Percentiles rank a stretch among this genome's conserved stretches.
Evolutionary conservation across 2,329 filamentous ascomycete genomes (phyloP).

Genomic region (Phyllachora maydis): DNA sequence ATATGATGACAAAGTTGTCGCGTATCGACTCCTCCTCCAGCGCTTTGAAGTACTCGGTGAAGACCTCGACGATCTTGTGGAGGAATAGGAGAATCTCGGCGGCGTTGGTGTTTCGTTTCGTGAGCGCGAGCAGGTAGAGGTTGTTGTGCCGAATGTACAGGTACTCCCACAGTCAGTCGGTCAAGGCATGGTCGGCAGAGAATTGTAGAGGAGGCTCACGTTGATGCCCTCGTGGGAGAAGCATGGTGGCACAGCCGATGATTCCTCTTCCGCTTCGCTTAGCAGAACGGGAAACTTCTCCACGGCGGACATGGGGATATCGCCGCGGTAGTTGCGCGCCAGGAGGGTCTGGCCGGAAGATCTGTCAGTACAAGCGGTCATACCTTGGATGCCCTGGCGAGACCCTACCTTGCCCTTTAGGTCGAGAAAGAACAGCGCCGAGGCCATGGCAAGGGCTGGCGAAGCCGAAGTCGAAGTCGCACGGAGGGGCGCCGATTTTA

Average conservation of each 20-base stretch:
- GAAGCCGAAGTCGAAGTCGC: too few relatives aligned
- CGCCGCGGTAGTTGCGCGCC: slow-evolving; percentile 93
- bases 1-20: slow-evolving; percentile 98
- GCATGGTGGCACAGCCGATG: slow-evolving; percentile 87
- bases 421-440: slow-evolving; percentile 94
- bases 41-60: slow-evolving; percentile 99
- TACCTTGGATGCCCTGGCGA: neutral
- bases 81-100: slow-evolving; percentile 96
- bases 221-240: slow-evolving; percentile 99
- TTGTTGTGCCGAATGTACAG: slow-evolving; percentile 99
- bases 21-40: slow-evolving; percentile 96
- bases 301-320: slow-evolving; percentile 97
- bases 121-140: slow-evolving; percentile 90
- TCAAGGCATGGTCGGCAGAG: slow-evolving; percentile 1
- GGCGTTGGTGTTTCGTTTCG: slow-evolving; percentile 97
- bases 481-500: slow-evolving; percentile 6
- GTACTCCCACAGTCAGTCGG: slow-evolving; percentile 47
- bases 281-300: slow-evolving; percentile 94
- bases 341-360: slow-evolving; percentile 59
- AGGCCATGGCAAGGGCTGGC: slow-evolving; percentile 51
- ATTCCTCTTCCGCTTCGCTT: slow-evolving; percentile 97
- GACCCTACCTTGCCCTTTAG: slow-evolving; percentile 87
- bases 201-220: slow-evolving; percentile 20
- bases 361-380: slow-evolving; percentile 3
- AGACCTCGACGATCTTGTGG: slow-evolving; percentile 95